Conservation (phyloP, 176 grass and related monocot genomes). For the Echinochloa phyllopogon region DNA sequence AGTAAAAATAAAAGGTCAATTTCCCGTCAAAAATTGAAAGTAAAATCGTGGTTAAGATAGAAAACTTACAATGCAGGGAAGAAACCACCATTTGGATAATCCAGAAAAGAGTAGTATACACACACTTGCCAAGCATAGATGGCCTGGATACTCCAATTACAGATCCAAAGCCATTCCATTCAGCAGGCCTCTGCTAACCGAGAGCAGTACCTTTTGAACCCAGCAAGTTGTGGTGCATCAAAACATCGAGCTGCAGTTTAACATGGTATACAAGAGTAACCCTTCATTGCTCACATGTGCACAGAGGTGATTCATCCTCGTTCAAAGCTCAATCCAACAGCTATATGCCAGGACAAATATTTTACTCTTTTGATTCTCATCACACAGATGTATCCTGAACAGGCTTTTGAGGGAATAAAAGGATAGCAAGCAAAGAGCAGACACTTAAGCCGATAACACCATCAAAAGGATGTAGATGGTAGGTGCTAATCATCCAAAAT, state of each 20-base stretch:
- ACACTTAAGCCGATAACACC: conserved; percentile 75
- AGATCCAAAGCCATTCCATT: not conserved
- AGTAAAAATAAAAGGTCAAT: not conserved
- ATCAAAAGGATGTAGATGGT: conserved; percentile 82
- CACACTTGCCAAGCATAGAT: conserved; percentile 6
- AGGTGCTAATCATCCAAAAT: conserved; percentile 67
- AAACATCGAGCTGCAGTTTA: conserved; percentile 16
- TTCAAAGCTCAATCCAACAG: conserved; percentile 36
- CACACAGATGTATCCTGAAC: conserved; percentile 50
- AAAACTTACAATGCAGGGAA: conserved; percentile 36
- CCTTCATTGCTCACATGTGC: not conserved
- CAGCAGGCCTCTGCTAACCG: not conserved
- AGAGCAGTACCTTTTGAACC: not conserved
- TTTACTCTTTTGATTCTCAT: conserved; percentile 24
- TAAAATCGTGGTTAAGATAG: not conserved
- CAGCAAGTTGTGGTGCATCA: not conserved
- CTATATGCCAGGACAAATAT: not conserved
- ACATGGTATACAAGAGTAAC: conserved; percentile 10
- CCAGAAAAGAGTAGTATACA: conserved; percentile 25
- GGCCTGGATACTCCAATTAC: not conserved
- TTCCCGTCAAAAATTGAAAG: not conserved
- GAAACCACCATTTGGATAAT: not conserved
- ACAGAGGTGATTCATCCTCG: not conserved
- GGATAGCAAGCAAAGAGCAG: conserved; percentile 65
- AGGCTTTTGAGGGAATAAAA: conserved; percentile 78